Conservation (phyloP, 441 rosid genomes). For the Pelargonium citronellum region DNA sequence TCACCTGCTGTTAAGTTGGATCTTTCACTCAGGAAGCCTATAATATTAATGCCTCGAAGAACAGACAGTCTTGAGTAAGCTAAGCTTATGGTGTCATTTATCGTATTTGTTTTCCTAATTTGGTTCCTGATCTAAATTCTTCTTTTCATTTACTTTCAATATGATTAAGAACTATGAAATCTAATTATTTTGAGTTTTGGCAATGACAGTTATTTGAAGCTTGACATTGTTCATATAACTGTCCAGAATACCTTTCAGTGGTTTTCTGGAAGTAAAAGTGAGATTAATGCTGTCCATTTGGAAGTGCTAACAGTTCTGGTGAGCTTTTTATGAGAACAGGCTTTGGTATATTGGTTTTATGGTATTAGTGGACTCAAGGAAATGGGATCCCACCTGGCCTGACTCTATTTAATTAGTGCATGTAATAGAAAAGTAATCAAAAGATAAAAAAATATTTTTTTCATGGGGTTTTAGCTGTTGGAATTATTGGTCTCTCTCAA, state of each 20-base stretch:
- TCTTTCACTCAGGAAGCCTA: constrained; percentile 86
- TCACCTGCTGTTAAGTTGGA: constrained; percentile 92
- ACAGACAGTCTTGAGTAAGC: constrained; percentile 92
- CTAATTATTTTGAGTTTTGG: constrained; percentile 22
- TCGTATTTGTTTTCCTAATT: constrained; percentile 8
- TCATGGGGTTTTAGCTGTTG: constrained; percentile 8
- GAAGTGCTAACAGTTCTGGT: constrained; percentile 79
- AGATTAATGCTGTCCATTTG: constrained; percentile 77
- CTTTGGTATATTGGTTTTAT: constrained; percentile 17
- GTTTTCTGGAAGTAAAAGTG: constrained; percentile 72
- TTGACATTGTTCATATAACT: constrained; percentile 96
- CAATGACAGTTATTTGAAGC: constrained; percentile 78
- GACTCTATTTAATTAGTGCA: background rate
- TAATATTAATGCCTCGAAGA: constrained; percentile 90
- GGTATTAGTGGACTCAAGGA: constrained; percentile 15
- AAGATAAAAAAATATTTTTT: background rate
- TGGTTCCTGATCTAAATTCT: background rate
- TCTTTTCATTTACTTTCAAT: background rate
- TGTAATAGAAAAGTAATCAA: constrained; percentile 6
- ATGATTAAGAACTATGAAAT: background rate
- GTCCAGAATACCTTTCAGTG: constrained; percentile 79
- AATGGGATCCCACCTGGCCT: constrained; percentile 4
- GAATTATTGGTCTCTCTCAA: constrained; percentile 10
- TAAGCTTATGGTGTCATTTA: constrained; percentile 18
- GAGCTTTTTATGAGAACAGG: constrained; percentile 28